Evolutionary conservation across 108 stramenopile genomes (phyloP).

Genomic region (Nitzschia sp.): DNA sequence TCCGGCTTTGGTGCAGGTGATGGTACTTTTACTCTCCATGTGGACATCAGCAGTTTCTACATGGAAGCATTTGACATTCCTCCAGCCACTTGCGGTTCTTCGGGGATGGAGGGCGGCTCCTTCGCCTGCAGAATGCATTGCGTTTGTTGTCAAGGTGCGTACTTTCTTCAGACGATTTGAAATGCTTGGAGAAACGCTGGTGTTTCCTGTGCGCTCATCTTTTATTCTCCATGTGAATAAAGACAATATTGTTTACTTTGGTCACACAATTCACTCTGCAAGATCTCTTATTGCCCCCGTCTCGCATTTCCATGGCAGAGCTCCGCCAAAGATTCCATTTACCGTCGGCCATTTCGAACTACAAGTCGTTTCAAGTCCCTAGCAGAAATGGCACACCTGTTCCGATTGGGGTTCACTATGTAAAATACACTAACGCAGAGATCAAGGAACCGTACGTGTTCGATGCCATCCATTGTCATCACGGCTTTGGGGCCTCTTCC

Average conservation of each 20-base stretch:
- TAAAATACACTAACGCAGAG: constrained; percentile 12
- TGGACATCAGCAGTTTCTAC: constrained; percentile 17
- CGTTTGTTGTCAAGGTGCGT: constrained; percentile 25
- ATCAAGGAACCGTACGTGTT: constrained; percentile 6
- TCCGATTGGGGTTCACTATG: constrained; percentile 59
- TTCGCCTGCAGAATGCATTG: neutral
- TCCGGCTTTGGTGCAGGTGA: constrained; percentile 26
- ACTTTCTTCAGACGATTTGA: neutral
- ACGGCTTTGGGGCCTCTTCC: constrained; percentile 86
- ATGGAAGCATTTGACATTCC: constrained; percentile 17
- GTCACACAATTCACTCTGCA: constrained; percentile 44
- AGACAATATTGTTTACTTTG: constrained; percentile 21
- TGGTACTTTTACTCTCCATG: constrained; percentile 17
- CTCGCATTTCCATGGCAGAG: constrained; percentile 51
- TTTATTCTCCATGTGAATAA: constrained; percentile 2
- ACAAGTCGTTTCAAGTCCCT: constrained; percentile 18
- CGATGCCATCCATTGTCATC: constrained; percentile 67
- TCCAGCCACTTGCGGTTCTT: constrained; percentile 6
- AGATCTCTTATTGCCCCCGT: constrained; percentile 56
- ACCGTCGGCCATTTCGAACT: constrained; percentile 65
- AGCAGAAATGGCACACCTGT: neutral
- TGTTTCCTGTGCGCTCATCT: neutral
- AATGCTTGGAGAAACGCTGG: neutral
- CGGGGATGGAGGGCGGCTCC: constrained; percentile 1
- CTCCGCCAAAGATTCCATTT: constrained; percentile 49